Evolutionary conservation across 192 early-diverging fungal genomes (phyloP).

Genomic region (Backusella macrospora): DNA sequence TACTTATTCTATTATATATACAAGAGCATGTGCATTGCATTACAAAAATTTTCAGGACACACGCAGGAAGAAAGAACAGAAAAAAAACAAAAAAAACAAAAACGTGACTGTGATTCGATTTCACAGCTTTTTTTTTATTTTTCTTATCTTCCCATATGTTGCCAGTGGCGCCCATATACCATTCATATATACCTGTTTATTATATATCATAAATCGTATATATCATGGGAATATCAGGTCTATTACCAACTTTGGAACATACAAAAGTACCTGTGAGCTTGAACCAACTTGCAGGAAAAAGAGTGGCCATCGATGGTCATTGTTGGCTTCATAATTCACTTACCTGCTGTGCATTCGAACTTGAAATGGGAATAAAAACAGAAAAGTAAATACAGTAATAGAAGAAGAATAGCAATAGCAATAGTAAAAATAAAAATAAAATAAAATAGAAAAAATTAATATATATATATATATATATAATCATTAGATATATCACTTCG

Average conservation of each 20-base stretch:
- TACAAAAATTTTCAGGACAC: too few species aligned
- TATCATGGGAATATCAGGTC: conserved; percentile 87
- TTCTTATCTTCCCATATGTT: too few species aligned
- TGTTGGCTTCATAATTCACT: conserved; percentile 95
- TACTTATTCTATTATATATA: too few species aligned
- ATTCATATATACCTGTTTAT: too few species aligned
- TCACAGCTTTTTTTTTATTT: too few species aligned
- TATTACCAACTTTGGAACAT: conserved; percentile 80
- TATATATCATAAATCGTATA: too few species aligned
- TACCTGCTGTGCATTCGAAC: conserved; percentile 82
- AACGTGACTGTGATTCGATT: too few species aligned
- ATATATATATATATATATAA: background rate
- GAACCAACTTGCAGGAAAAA: conserved; percentile 67
- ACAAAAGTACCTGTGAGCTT: conserved; percentile 72
- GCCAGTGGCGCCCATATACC: too few species aligned
- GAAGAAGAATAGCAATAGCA: background rate
- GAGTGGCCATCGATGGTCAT: conserved; percentile 90
- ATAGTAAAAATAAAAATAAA: too few species aligned
- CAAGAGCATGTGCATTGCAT: too few species aligned
- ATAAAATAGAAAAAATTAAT: background rate
- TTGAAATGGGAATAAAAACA: conserved; percentile 70
- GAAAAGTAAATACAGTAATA: conserved; percentile 51
- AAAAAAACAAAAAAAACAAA: too few species aligned
- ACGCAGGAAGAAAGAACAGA: too few species aligned
- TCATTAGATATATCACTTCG: conserved; percentile 76